phyloP scores from a whole-genome alignment of 192 early-diverging fungal species.

The Spinellus fusiger region DNA sequence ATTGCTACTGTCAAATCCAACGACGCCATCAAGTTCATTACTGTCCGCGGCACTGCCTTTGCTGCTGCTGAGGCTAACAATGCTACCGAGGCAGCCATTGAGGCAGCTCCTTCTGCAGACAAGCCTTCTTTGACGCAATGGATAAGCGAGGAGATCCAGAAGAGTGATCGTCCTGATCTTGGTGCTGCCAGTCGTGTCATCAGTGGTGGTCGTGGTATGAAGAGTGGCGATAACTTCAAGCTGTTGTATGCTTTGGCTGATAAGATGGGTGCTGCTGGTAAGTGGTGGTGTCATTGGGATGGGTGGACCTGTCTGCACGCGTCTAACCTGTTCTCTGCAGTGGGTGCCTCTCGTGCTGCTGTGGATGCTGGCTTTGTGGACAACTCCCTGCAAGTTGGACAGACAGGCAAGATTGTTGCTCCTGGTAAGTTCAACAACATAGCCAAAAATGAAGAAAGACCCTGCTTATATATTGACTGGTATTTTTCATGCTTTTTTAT shows the following conservation, averaged over 20 bases:
- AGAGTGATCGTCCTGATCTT: conserved; percentile 94
- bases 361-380: conserved; percentile 95
- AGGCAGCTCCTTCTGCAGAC: conserved; percentile 63
- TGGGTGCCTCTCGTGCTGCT: conserved; percentile 95
- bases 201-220: conserved; percentile 92
- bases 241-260: conserved; percentile 90
- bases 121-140: conserved; percentile 61
- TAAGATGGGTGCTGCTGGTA: conserved; percentile 88
- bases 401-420: conserved; percentile 97
- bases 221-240: conserved; percentile 93
- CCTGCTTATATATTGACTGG: too few species aligned
- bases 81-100: conserved; percentile 53
- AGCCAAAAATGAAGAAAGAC: too few species aligned
- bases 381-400: conserved; percentile 96
- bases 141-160: conserved; percentile 84
- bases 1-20: conserved; percentile 92
- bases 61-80: conserved; percentile 51
- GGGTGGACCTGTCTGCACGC: not conserved
- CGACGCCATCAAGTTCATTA: conserved; percentile 83
- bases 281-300: conserved; percentile 5
- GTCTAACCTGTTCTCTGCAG: conserved; percentile 33
- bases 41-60: conserved; percentile 90
- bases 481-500: not conserved
- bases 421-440: conserved; percentile 73
- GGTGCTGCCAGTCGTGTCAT: conserved; percentile 83